Evolutionary conservation across 306 rosid species (phyloP).

Genomic region (Luffa acutangula): DNA sequence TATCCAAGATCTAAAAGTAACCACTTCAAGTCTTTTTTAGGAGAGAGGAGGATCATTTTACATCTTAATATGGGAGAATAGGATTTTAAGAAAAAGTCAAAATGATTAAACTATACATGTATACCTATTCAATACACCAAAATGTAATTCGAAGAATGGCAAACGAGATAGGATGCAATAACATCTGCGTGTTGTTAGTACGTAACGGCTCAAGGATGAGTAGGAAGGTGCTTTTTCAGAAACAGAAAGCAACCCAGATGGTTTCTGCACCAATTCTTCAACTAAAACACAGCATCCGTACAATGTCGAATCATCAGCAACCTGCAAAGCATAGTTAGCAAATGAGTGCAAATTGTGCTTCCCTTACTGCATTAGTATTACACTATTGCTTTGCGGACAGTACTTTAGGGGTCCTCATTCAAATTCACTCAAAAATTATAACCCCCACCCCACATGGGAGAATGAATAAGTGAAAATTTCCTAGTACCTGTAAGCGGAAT

Average conservation of each 20-base stretch:
- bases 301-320: slow-evolving; percentile 88
- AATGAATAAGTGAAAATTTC: slow-evolving; percentile 1
- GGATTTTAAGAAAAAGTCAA: background rate
- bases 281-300: slow-evolving; percentile 95
- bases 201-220: slow-evolving; percentile 62
- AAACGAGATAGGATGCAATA: slow-evolving; percentile 93
- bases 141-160: slow-evolving; percentile 89
- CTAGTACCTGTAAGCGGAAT: slow-evolving; percentile 87
- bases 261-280: slow-evolving; percentile 88
- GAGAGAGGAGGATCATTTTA: background rate
- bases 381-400: background rate
- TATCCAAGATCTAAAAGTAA: background rate
- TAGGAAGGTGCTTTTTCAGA: slow-evolving; percentile 44
- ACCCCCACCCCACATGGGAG: background rate
- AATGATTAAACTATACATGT: background rate
- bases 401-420: background rate
- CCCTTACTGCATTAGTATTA: background rate
- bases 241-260: slow-evolving; percentile 72
- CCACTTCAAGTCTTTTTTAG: background rate
- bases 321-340: slow-evolving; percentile 34
- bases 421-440: background rate
- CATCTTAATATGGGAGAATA: background rate
- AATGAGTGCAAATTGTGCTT: background rate
- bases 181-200: slow-evolving; percentile 82
- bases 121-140: slow-evolving; percentile 82